Evolutionary conservation across 345 rosid species (phyloP), one percentile per base, ranked within the genome.

Genomic region (Ricinus communis): DNA sequence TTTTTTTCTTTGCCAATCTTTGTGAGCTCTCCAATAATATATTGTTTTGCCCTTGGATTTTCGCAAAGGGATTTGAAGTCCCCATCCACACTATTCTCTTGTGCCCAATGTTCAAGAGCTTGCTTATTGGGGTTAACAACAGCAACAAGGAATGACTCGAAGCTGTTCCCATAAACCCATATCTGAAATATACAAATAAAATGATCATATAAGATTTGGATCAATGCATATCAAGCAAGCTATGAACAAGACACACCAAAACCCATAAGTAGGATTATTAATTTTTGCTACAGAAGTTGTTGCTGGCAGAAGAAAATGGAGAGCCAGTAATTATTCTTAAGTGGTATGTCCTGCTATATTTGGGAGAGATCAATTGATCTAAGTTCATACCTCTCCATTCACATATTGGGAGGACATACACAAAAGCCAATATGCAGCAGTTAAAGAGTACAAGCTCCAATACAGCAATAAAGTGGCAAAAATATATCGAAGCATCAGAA

Each of bases 111-210:
- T 78, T 90, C 94, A 1, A 95, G 87, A n/a, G 83, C 87, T 60
- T 82, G 83, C 83, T 82, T 70, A 62, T 87, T 95, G 71, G 99
- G 99, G 82, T 89, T 90, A 38, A 79, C 88, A 62, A 93, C 90
- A n/a, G 98, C 97, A 55, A 96, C 82, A 5, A 91, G 91, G 85
- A 77, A 90, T 15, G 98, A 86, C 83, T 95, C 96, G n/a, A 78
- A 90, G 87, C 99, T 95, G 87, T 82, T 95, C 38, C 99, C 98
- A 53, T 95, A 95, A 21, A 95, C 88, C 98, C 98, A 93, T 75
- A 95, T 73, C 98, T 95, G 85, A 73, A 76, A 75, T 59, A 62
- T 27, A 65, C 69, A 75, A 62, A 66, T 43, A 40, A 50, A 27
- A 65, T 14, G 9, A n/a, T 7, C 5, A 21, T 13, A 33, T 69